phyloP scores from a whole-genome alignment of 1,284 basidiomycete genomes.

The Rhizoctonia solani region DNA sequence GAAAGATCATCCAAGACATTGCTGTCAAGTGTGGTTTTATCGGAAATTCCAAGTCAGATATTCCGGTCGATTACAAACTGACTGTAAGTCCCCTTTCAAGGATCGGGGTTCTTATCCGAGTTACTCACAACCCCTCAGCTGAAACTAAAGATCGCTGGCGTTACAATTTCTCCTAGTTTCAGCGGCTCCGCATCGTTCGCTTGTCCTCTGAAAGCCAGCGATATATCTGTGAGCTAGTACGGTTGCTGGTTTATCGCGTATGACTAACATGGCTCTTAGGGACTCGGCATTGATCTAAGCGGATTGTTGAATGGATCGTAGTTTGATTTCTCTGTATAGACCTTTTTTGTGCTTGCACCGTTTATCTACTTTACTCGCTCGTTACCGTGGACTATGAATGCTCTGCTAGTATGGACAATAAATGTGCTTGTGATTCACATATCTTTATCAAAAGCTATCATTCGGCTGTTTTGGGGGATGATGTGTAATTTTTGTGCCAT shows the following conservation, averaged over 20 bases:
- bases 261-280: not conserved
- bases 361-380: slow-evolving; percentile 7
- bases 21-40: slow-evolving; percentile 67
- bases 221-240: slow-evolving; percentile 14
- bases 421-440: slow-evolving; percentile 6
- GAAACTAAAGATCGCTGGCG: slow-evolving; percentile 55
- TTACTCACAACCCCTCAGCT: slow-evolving; percentile 40
- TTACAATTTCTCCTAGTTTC: slow-evolving; percentile 71
- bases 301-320: not conserved
- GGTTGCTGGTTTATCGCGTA: not conserved
- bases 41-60: slow-evolving; percentile 52
- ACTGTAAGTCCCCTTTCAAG: slow-evolving; percentile 54
- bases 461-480: not conserved
- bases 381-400: not conserved
- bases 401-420: slow-evolving; percentile 23
- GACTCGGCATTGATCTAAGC: slow-evolving; percentile 27
- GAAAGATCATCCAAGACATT: slow-evolving; percentile 66
- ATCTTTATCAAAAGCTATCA: too few species aligned
- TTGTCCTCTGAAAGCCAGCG: slow-evolving; percentile 57
- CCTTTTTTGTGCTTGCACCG: slow-evolving; percentile 1
- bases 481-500: slow-evolving; percentile 12
- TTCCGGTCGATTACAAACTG: slow-evolving; percentile 73
- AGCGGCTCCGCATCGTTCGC: slow-evolving; percentile 66
- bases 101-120: not conserved
- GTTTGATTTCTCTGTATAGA: not conserved